Evolutionary conservation across 352 stramenopile species (phyloP), one percentile per base, ranked within the genome.

Genomic region (Hyaloperonospora brassicae): DNA sequence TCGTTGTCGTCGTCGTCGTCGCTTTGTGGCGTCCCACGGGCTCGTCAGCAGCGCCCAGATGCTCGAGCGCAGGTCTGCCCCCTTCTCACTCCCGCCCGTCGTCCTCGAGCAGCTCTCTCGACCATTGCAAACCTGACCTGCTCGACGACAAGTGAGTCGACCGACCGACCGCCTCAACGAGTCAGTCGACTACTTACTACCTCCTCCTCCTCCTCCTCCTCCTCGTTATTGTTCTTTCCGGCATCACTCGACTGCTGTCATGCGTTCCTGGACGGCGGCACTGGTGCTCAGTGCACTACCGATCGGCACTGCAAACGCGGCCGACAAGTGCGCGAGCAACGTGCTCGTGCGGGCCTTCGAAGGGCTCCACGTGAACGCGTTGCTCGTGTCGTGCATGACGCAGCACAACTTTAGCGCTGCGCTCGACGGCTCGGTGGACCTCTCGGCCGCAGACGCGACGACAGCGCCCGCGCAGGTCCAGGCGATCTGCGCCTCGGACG

Each of bases 331-430:
- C 38, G 60, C 60, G 5, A 76, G 67, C 53, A 68, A 77, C 55
- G 62, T 69, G 45, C 62, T 82, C 21, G 62, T 72, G 34, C 60
- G 72, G 34, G 72, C 72, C 27, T 82, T 77, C 57, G 68, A 60
- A 39, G 72, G 72, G 0, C 64, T 82, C 13, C 66, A 79, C 47
- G 72, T 79, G 34, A 78, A 79, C 55, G 50, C 48, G 39, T 50
- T 79, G 45, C 64, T 82, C 21, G 54, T 76, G n/a, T 63, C 70
- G 41, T 82, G 72, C 53, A 68, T 82, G 43, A 73, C 60, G 38
- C 38, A 77, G 30, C 71, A 78, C 53, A 70, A 77, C 47, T 75
- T 82, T 54, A 70, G 64, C 48, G 64, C 72, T 7, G 72, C 72
- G 21, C 62, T 82, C 12, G 72, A 72, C 11, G 64, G 69, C 35